Conservation (phyloP, 2,329 filamentous ascomycete species). For the Epicoccum nigrum region DNA sequence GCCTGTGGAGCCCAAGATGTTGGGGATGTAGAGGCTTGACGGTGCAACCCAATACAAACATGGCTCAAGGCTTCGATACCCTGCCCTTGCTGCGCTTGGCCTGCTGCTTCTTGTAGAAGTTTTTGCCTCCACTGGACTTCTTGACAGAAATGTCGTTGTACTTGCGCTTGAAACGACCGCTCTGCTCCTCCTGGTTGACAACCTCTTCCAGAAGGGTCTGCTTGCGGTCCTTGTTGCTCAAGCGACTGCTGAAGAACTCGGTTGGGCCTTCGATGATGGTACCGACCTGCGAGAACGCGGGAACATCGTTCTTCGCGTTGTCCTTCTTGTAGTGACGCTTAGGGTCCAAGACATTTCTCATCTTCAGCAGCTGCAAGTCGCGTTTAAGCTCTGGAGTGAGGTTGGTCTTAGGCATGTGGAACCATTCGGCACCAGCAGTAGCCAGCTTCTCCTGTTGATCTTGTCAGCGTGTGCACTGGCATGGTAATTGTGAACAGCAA, state of each 20-base stretch:
- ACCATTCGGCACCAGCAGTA: constrained; percentile 84
- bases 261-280: constrained; percentile 87
- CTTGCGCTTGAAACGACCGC: constrained; percentile 80
- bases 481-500: constrained; percentile 15
- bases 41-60: not conserved
- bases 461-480: constrained; percentile 26
- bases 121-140: constrained; percentile 88
- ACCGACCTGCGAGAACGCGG: constrained; percentile 86
- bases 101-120: constrained; percentile 82
- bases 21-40: not conserved
- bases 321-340: constrained; percentile 94
- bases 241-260: constrained; percentile 80
- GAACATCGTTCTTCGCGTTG: constrained; percentile 69
- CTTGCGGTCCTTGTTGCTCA: constrained; percentile 88
- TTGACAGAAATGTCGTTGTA: constrained; percentile 82
- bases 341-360: constrained; percentile 86
- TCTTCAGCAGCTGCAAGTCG: constrained; percentile 86
- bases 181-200: constrained; percentile 69
- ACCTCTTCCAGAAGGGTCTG: constrained; percentile 86
- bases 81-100: constrained; percentile 57
- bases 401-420: constrained; percentile 81
- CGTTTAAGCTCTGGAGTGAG: constrained; percentile 85
- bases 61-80: constrained; percentile 43
- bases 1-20: not conserved
- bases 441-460: constrained; percentile 60